Evolutionary conservation across 2,329 filamentous ascomycete genomes (phyloP), one percentile per base, ranked within the genome.

Genomic region (Fusarium robinianum): DNA sequence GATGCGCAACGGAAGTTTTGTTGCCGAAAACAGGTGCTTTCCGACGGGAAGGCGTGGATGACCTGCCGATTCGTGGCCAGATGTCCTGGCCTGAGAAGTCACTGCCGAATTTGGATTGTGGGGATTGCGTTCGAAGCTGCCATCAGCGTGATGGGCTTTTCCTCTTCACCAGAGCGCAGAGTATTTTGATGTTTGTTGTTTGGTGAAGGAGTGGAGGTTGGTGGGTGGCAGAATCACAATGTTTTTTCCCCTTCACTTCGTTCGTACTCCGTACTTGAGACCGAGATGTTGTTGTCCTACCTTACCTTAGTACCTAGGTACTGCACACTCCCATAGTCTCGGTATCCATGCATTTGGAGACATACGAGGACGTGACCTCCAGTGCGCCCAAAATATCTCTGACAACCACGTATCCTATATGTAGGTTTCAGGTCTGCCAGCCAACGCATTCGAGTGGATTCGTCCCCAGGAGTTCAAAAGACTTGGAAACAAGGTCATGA

Each of bases 31-130:
- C 38, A 51, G 10, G 30, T 41, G 47, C 32, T 49, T 46, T 36
- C 23, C 15, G 32, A 21, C 25, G 23, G 27, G n/a, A n/a, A n/a
- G n/a, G n/a, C n/a, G 8, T 16, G 12, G 7, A 24, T n/a, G 36
- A 44, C 29, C 37, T 49, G 41, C 24, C 35, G 21, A 43, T 24
- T 14, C 33, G 30, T 51, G 49, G 49, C 34, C 46, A 49, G 46
- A 52, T 52, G 17, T 31, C 24, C 37, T 39, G 34, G 18, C 7
- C 33, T 25, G 36, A 45, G 33, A 36, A 41, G 40, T 38, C 39
- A 37, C 19, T 38, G 46, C 33, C 29, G 29, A 37, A 16, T 29
- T 32, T 34, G 25, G 17, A 10, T 15, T 12, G 10, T 18, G 19
- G 11, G 9, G 4, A 18, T 26, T 14, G 12, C 18, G 23, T 19